phyloP scores from a whole-genome alignment of 2,329 filamentous ascomycete species.

The Sporothrix brasiliensis region DNA sequence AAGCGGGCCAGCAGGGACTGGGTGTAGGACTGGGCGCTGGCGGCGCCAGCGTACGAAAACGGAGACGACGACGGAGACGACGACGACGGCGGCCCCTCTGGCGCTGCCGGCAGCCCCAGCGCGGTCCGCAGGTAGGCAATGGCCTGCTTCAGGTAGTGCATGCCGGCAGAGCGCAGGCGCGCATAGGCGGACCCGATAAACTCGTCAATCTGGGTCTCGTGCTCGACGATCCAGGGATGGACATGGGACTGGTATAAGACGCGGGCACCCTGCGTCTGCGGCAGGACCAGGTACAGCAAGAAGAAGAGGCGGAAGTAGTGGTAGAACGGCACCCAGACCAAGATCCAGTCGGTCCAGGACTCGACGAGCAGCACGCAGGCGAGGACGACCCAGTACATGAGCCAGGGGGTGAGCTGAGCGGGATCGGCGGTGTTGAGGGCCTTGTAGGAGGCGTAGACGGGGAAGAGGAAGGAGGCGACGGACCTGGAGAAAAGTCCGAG shows the following conservation, averaged over 20 bases:
- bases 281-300: constrained; percentile 93
- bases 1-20: constrained; percentile 84
- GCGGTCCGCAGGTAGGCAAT: constrained; percentile 74
- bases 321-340: constrained; percentile 92
- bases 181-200: constrained; percentile 84
- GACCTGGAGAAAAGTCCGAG: constrained; percentile 58
- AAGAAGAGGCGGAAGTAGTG: constrained; percentile 84
- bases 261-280: constrained; percentile 91
- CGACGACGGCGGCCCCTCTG: constrained; percentile 45
- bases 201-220: constrained; percentile 86
- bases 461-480: constrained; percentile 86
- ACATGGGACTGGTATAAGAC: constrained; percentile 82
- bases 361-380: constrained; percentile 80
- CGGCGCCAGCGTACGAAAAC: constrained; percentile 40
- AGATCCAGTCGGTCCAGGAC: constrained; percentile 83
- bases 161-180: constrained; percentile 72
- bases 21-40: constrained; percentile 64
- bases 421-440: constrained; percentile 91
- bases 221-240: constrained; percentile 83
- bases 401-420: constrained; percentile 89
- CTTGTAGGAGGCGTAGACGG: constrained; percentile 97
- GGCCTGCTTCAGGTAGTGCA: constrained; percentile 71
- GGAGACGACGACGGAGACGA: constrained; percentile 43
- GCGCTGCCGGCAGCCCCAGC: constrained; percentile 70
- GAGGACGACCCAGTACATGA: constrained; percentile 98